Percentiles rank a stretch among this genome's conserved stretches.
These are phyloP conservation scores for Aplosporella prunicola DNA, from an alignment of 2,329 filamentous ascomycete genomes.

Conservation along the genomic window DNA sequence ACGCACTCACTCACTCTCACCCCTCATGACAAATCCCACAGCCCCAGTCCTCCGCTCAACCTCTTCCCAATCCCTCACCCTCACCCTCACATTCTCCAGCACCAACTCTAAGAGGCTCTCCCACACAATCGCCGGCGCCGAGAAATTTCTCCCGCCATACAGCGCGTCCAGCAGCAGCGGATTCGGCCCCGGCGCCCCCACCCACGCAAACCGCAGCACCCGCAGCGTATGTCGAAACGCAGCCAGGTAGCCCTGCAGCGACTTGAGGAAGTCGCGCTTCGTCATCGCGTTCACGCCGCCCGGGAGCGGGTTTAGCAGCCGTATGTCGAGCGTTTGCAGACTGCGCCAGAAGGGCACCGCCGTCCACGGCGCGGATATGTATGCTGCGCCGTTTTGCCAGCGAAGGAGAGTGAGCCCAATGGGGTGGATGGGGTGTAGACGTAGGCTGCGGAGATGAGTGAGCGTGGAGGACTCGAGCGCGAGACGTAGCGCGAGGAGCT, in stretches of 20 bases:
- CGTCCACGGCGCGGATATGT: not conserved
- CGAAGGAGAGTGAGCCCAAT: constrained; percentile 1
- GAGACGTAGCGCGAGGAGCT: constrained; percentile 3
- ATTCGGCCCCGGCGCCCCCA: constrained; percentile 3
- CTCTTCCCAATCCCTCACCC: no score
- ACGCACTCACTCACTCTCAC: no score
- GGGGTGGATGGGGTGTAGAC: constrained; percentile 5
- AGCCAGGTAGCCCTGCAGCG: constrained; percentile 6
- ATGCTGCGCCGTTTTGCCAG: constrained; percentile 2
- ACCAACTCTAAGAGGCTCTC: not conserved
- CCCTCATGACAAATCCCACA: no score
- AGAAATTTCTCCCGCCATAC: constrained; percentile 4
- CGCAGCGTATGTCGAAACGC: constrained; percentile 2
- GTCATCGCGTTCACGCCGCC: not conserved
- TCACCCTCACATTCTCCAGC: constrained; percentile 3
- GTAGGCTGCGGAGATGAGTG: not conserved
- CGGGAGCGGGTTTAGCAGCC: constrained; percentile 4
- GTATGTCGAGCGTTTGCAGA: not conserved
- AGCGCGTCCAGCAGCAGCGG: constrained; percentile 4
- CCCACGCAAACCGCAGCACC: constrained; percentile 5
- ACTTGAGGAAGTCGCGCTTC: constrained; percentile 6
- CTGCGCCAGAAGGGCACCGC: constrained; percentile 2
- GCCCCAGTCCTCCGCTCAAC: no score
- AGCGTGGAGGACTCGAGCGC: constrained; percentile 1
- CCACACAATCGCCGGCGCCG: constrained; percentile 1